A percentile compares a stretch with the other conserved stretches of the same genome.
Evolutionary conservation across 148 eudicot species (phyloP).

Genomic region (Rhododendron mucronatum): DNA sequence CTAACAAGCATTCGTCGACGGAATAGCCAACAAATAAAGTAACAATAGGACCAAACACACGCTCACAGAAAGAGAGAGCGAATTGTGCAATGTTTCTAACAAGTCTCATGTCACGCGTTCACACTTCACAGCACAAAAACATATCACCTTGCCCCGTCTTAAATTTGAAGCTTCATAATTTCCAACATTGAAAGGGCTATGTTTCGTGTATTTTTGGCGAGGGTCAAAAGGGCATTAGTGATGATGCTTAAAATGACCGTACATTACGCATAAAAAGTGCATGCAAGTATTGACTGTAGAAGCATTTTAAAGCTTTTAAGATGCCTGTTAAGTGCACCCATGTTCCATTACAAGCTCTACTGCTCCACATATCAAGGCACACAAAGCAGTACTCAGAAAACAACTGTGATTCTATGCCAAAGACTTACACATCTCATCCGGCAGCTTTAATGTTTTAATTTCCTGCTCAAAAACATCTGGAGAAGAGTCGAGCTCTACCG

Average conservation of each 20-base stretch:
- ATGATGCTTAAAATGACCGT: neutral
- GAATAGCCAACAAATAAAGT: too few relatives aligned
- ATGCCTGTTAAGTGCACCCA: neutral
- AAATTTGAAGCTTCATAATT: neutral
- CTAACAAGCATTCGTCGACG: too few relatives aligned
- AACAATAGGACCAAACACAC: too few relatives aligned
- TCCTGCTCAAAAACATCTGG: neutral
- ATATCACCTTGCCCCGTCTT: neutral
- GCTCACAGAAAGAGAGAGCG: neutral
- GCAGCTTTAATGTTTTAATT: neutral
- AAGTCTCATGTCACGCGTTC: neutral
- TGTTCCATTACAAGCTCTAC: neutral
- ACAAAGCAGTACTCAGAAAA: neutral
- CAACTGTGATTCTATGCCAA: neutral
- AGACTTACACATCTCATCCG: neutral
- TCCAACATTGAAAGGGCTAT: neutral
- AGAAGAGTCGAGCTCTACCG: neutral
- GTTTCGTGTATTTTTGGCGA: neutral
- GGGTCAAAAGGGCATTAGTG: neutral
- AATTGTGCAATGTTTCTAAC: neutral
- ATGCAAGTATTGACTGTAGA: neutral
- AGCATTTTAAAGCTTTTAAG: neutral
- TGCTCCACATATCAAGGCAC: neutral
- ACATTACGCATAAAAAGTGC: neutral
- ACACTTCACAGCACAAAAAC: neutral